Evolutionary conservation across 139 green algal genomes (phyloP).

Genomic region (Chlorella sp.): DNA sequence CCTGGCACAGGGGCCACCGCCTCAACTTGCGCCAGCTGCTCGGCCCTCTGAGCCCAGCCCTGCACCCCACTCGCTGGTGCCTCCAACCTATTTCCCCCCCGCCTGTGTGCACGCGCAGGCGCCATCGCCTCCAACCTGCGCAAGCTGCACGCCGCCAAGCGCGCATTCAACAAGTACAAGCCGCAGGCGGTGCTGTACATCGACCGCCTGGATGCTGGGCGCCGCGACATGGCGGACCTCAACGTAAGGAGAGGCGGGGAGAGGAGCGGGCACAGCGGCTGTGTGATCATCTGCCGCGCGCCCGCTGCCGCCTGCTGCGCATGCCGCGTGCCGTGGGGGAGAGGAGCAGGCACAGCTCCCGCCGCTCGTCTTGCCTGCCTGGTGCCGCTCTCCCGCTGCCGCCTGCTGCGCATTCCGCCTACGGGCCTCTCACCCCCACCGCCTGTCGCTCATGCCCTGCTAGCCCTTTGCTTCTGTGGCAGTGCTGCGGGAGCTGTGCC

Average conservation of each 20-base stretch:
- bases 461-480: too few relatives aligned
- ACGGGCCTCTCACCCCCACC: too few relatives aligned
- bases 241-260: not conserved
- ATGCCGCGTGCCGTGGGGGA: too few relatives aligned
- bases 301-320: too few relatives aligned
- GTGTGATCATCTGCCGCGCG: too few relatives aligned
- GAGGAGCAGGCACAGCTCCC: not conserved
- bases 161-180: conserved; percentile 64
- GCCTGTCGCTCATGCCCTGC: too few relatives aligned
- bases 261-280: not conserved
- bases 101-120: not conserved
- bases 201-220: conserved; percentile 72
- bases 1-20: too few relatives aligned
- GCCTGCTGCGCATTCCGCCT: not conserved
- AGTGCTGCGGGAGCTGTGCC: too few relatives aligned
- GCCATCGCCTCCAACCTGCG: conserved; percentile 61
- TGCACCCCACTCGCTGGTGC: too few relatives aligned
- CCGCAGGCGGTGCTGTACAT: conserved; percentile 85
- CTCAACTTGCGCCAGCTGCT: not conserved
- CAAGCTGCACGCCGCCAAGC: conserved; percentile 53
- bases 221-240: conserved; percentile 41
- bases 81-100: not conserved
- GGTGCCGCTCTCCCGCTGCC: too few relatives aligned
- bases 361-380: too few relatives aligned
- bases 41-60: too few relatives aligned